Conservation (phyloP, 1,284 basidiomycete species). For the Trichosporon faecale region DNA sequence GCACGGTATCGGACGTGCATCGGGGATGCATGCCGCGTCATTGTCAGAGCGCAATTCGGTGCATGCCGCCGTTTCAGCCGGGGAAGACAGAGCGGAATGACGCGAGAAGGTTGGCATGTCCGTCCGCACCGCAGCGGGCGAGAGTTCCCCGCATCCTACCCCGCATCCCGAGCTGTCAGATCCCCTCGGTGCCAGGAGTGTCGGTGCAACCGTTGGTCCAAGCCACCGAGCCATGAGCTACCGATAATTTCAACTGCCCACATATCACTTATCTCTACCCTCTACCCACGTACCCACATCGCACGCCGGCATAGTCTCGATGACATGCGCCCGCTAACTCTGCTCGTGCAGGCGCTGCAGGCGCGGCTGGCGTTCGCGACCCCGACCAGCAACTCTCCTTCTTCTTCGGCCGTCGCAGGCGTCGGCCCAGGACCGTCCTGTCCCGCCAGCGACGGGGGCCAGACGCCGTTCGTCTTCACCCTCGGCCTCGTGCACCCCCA, state of each 20-base stretch:
- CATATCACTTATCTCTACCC: background rate
- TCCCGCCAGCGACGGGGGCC: background rate
- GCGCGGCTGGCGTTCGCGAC: slow-evolving; percentile 8
- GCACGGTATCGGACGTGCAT: background rate
- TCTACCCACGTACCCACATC: background rate
- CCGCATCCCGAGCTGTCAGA: background rate
- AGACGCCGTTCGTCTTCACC: background rate
- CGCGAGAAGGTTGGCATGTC: background rate
- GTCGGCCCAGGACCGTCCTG: background rate
- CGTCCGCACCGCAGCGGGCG: background rate
- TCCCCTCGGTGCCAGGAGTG: background rate
- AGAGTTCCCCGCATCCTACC: background rate
- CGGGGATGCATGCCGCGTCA: background rate
- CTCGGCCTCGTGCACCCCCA: background rate
- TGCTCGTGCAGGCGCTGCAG: slow-evolving; percentile 17
- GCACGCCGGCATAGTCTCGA: background rate
- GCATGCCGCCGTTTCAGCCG: background rate
- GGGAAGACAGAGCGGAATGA: background rate
- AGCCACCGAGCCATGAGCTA: background rate
- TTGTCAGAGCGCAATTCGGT: background rate
- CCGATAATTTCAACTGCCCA: background rate
- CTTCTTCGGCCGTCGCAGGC: background rate
- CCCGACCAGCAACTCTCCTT: background rate
- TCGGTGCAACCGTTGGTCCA: background rate
- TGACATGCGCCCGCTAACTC: slow-evolving; percentile 14